Evolutionary conservation across 208 protist species (phyloP).

Genomic region (Polymyxa betae): DNA sequence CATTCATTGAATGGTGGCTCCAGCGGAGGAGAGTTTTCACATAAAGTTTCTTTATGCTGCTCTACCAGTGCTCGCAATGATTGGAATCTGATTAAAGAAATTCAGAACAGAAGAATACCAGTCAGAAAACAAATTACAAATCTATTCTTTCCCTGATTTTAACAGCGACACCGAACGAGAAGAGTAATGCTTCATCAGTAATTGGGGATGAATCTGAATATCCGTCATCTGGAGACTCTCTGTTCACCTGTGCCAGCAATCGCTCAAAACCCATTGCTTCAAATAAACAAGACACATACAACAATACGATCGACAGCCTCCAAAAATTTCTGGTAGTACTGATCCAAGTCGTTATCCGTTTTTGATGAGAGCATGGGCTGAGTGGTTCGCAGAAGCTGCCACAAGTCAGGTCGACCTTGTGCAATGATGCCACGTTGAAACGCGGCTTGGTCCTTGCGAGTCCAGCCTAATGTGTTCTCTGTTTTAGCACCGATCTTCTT

Average conservation of each 20-base stretch:
- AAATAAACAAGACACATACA: not conserved
- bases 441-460: not conserved
- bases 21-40: not conserved
- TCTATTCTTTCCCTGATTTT: conserved; percentile 38
- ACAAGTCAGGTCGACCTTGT: not conserved
- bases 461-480: not conserved
- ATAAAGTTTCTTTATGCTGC: not conserved
- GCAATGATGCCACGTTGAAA: conserved; percentile 47
- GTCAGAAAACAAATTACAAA: not conserved
- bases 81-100: not conserved
- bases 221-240: not conserved
- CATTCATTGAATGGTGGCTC: not conserved
- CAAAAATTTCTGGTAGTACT: conserved; percentile 19
- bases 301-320: conserved; percentile 10
- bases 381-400: not conserved
- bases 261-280: not conserved
- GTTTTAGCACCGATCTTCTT: not conserved
- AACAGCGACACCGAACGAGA: conserved; percentile 23
- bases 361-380: not conserved
- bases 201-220: not conserved
- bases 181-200: not conserved
- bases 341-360: not conserved
- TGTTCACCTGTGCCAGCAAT: not conserved
- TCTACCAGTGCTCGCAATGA: not conserved
- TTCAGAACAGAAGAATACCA: not conserved